Evolutionary conservation across 2,329 filamentous ascomycete species (phyloP).

Genomic region (Alternaria sp.): DNA sequence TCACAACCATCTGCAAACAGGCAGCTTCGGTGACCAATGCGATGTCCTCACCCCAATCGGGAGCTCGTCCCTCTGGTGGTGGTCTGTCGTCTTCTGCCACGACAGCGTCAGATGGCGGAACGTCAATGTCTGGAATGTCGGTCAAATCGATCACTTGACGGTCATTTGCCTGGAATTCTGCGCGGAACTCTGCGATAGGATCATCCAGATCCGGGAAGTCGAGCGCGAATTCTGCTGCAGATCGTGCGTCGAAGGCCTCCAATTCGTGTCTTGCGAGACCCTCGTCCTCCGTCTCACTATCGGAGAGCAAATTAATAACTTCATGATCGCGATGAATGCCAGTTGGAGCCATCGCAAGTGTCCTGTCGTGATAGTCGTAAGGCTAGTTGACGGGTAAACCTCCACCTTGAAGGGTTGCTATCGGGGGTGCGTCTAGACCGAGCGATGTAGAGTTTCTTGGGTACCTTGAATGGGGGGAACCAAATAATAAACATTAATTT

Average conservation of each 20-base stretch:
- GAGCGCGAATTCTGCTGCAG: background rate
- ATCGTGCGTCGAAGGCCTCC: constrained; percentile 10
- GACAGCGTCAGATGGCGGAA: constrained; percentile 19
- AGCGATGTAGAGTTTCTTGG: background rate
- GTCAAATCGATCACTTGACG: constrained; percentile 29
- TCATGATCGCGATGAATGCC: constrained; percentile 6
- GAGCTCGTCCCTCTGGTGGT: background rate
- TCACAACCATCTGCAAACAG: constrained; percentile 41
- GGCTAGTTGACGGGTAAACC: background rate
- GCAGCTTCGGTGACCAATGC: constrained; percentile 29
- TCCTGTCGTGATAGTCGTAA: background rate
- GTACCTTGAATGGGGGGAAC: background rate
- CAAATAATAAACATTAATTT: constrained; percentile 13
- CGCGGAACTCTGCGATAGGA: background rate
- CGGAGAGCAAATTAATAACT: constrained; percentile 32
- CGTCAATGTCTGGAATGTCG: constrained; percentile 30
- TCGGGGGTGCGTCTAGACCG: background rate
- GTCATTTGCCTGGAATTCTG: background rate
- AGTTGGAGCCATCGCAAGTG: constrained; percentile 16
- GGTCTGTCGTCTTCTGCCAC: background rate
- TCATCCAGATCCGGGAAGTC: constrained; percentile 11
- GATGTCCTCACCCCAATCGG: background rate
- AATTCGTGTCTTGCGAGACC: constrained; percentile 1
- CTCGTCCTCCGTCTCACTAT: constrained; percentile 26
- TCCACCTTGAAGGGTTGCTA: background rate